phyloP scores from a whole-genome alignment of 164 flowering plant species.

The Annona squamosa region DNA sequence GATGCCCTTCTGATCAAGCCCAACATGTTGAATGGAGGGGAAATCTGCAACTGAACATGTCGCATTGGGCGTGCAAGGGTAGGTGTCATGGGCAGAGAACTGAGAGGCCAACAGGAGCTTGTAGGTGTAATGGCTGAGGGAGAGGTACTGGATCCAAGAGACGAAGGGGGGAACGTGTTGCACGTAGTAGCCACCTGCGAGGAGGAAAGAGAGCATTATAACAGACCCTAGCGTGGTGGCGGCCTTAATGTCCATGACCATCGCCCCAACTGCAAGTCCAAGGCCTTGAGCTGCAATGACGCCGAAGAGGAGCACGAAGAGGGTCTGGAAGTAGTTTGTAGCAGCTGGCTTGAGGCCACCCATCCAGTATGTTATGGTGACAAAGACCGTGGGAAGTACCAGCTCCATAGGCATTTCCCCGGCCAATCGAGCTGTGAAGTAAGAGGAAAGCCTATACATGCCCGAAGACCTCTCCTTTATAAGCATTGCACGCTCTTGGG shows the following conservation, averaged over 20 bases:
- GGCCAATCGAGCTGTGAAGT: slow-evolving; percentile 41
- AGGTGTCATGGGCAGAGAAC: slow-evolving; percentile 30
- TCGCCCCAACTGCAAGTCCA: slow-evolving; percentile 70
- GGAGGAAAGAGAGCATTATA: slow-evolving; percentile 42
- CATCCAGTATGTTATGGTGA: slow-evolving; percentile 64
- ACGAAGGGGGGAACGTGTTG: slow-evolving; percentile 59
- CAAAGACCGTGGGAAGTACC: slow-evolving; percentile 55
- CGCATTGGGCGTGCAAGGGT: slow-evolving; percentile 25
- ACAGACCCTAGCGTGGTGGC: slow-evolving; percentile 55
- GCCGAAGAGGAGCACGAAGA: slow-evolving; percentile 33
- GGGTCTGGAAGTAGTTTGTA: slow-evolving; percentile 27
- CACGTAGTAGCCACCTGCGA: slow-evolving; percentile 69
- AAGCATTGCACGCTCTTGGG: slow-evolving; percentile 58
- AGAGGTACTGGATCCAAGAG: slow-evolving; percentile 58
- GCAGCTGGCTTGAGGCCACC: slow-evolving; percentile 45
- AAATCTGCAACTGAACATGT: slow-evolving; percentile 37
- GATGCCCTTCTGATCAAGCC: slow-evolving; percentile 27
- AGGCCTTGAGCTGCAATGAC: slow-evolving; percentile 63
- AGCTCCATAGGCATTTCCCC: slow-evolving; percentile 81
- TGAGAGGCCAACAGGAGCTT: slow-evolving; percentile 58
- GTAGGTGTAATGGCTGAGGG: slow-evolving; percentile 40
- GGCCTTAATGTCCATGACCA: slow-evolving; percentile 48
- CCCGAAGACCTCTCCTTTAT: slow-evolving; percentile 63
- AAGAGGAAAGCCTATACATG: slow-evolving; percentile 73
- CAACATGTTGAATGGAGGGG: slow-evolving; percentile 37